Percentiles rank a stretch among this genome's conserved stretches.
phyloP scores from a whole-genome alignment of 176 grass and related monocot genomes.

The Raddia guianensis region DNA sequence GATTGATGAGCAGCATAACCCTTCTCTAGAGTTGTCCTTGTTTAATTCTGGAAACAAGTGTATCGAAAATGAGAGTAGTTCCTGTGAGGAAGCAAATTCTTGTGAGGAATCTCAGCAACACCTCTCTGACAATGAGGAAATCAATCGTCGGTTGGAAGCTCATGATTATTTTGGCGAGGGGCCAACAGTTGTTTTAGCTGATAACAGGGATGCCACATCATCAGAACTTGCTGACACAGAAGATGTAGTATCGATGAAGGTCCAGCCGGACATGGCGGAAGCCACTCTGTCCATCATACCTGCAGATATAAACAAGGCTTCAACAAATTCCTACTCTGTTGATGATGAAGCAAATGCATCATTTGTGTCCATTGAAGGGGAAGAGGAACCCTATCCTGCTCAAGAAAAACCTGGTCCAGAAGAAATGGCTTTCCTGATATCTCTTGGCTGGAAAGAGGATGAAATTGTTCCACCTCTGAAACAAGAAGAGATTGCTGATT shows the following conservation, averaged over 20 bases:
- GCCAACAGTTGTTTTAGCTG: slow-evolving; percentile 31
- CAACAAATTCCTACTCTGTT: background rate
- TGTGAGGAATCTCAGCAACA: slow-evolving; percentile 46
- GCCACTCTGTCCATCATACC: background rate
- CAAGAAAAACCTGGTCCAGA: slow-evolving; percentile 55
- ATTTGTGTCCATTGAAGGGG: slow-evolving; percentile 17
- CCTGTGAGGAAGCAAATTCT: slow-evolving; percentile 47
- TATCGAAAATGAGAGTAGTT: slow-evolving; percentile 46
- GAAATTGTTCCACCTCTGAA: slow-evolving; percentile 59
- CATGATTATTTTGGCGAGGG: slow-evolving; percentile 41
- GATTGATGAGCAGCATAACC: slow-evolving; percentile 44
- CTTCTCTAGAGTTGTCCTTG: slow-evolving; percentile 40
- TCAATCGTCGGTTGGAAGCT: slow-evolving; percentile 36
- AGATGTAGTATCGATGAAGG: slow-evolving; percentile 29
- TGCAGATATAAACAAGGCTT: slow-evolving; percentile 29
- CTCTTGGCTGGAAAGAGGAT: slow-evolving; percentile 76
- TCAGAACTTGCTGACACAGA: slow-evolving; percentile 7
- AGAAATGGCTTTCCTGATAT: slow-evolving; percentile 66
- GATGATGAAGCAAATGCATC: slow-evolving; percentile 8
- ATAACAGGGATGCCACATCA: slow-evolving; percentile 16
- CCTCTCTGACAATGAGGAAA: slow-evolving; percentile 51
- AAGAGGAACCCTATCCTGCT: slow-evolving; percentile 38
- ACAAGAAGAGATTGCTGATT: slow-evolving; percentile 76
- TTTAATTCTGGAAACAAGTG: slow-evolving; percentile 47
- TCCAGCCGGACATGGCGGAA: slow-evolving; percentile 9